These are phyloP conservation scores for Celoporthe dispersa DNA, from an alignment of 2,329 filamentous ascomycete genomes.

Conservation along the genomic window DNA sequence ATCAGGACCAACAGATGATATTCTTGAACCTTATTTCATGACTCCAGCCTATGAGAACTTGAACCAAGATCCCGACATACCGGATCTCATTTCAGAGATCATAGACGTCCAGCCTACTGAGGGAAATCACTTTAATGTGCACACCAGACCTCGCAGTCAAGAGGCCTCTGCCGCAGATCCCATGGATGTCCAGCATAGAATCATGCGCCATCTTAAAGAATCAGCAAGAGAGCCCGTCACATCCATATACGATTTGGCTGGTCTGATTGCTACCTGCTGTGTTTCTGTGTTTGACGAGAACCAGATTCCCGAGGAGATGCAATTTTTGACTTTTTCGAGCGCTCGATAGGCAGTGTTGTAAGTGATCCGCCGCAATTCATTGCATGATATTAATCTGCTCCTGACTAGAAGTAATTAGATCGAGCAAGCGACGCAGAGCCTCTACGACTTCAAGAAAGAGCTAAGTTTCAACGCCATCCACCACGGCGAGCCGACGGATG, in stretches of 20 bases:
- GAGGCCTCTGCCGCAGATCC: neutral
- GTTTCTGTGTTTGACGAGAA: neutral
- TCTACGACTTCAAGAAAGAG: neutral
- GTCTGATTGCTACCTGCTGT: neutral
- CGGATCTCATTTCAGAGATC: neutral
- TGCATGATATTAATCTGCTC: neutral
- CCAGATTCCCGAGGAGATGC: neutral
- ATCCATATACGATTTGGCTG: neutral
- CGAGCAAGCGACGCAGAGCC: neutral
- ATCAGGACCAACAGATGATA: neutral
- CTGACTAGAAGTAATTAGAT: neutral
- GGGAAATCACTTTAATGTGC: neutral
- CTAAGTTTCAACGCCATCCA: neutral
- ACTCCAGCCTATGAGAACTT: neutral
- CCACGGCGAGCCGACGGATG: neutral
- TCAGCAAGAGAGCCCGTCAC: neutral
- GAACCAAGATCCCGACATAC: neutral
- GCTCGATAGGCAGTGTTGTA: neutral
- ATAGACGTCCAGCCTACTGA: neutral
- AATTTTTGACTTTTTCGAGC: slow-evolving; percentile 2
- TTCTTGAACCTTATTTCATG: neutral
- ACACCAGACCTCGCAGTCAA: neutral
- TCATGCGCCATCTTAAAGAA: neutral
- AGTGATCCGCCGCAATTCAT: neutral
- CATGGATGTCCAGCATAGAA: neutral